Conservation (phyloP, 2,329 filamentous ascomycete genomes). For the Talaromyces pinophilus region DNA sequence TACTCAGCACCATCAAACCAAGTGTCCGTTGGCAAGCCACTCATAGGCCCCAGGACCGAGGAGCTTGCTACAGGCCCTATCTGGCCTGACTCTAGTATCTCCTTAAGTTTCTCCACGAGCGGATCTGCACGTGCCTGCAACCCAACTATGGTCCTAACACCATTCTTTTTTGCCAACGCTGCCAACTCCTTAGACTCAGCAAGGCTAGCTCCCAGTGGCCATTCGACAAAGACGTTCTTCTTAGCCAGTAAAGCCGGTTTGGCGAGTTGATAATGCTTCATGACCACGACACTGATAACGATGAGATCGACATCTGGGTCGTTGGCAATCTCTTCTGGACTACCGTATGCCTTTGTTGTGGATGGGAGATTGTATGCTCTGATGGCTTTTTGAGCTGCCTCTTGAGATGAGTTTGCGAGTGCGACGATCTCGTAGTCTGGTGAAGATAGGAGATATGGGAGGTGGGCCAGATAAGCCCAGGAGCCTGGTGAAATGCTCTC, state of each 20-base stretch:
- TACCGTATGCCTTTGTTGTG: conserved; percentile 17
- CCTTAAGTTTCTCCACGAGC: conserved; percentile 9
- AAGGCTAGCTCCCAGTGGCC: conserved; percentile 11
- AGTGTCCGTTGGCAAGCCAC: background rate
- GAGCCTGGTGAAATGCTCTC: background rate
- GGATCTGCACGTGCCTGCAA: conserved; percentile 17
- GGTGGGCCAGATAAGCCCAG: conserved; percentile 14
- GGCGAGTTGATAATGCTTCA: conserved; percentile 8
- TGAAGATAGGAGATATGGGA: conserved; percentile 12
- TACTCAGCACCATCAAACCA: conserved; percentile 17
- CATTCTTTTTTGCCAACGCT: conserved; percentile 1
- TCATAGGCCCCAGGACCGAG: conserved; percentile 11
- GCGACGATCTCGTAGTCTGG: conserved; percentile 16
- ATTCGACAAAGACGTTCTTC: conserved; percentile 21
- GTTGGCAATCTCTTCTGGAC: conserved; percentile 4
- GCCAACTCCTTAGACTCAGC: conserved; percentile 9
- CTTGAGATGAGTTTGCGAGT: conserved; percentile 16
- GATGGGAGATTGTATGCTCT: conserved; percentile 2
- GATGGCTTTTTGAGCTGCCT: conserved; percentile 9
- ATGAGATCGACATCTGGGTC: conserved; percentile 18
- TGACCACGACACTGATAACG: conserved; percentile 10
- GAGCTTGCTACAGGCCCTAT: background rate
- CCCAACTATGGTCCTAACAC: conserved; percentile 13
- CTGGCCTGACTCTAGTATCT: conserved; percentile 1
- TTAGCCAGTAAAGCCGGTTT: conserved; percentile 11